Conservation (phyloP, 176 grass and related monocot genomes). For the Tillandsia fasciculata region DNA sequence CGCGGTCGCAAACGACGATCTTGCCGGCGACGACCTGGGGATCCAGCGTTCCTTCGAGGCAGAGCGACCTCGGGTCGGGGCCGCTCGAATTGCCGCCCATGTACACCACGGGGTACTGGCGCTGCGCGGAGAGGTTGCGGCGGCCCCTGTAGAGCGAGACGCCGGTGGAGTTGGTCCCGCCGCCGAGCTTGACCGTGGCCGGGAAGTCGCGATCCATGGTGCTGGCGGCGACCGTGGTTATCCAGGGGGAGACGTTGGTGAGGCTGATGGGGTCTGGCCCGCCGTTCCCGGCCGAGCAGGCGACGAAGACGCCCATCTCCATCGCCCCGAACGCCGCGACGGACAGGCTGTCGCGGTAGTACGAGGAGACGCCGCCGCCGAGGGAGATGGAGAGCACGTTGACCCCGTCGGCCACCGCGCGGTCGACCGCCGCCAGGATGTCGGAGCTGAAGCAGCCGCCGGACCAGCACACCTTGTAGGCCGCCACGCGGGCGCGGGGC, state of each 20-base stretch:
- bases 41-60: slow-evolving; percentile 72
- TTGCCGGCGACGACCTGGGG: slow-evolving; percentile 51
- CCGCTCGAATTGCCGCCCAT: slow-evolving; percentile 51
- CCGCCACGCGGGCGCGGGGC: slow-evolving; percentile 74
- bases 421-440: slow-evolving; percentile 90
- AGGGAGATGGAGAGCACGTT: slow-evolving; percentile 98
- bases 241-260: slow-evolving; percentile 89
- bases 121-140: slow-evolving; percentile 24
- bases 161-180: slow-evolving; percentile 60
- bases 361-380: slow-evolving; percentile 71
- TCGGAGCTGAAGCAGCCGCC: slow-evolving; percentile 99
- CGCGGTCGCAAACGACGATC: slow-evolving; percentile 87
- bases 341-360: slow-evolving; percentile 76
- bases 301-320: slow-evolving; percentile 96
- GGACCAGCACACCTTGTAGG: slow-evolving; percentile 96
- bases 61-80: slow-evolving; percentile 67
- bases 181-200: slow-evolving; percentile 56
- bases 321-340: slow-evolving; percentile 87
- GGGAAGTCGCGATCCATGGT: slow-evolving; percentile 95
- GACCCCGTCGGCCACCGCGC: slow-evolving; percentile 85
- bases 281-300: slow-evolving; percentile 89
- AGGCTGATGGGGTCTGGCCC: slow-evolving; percentile 90
- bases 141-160: slow-evolving; percentile 78
- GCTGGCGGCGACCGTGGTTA: slow-evolving; percentile 85
- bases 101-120: slow-evolving; percentile 69